These are phyloP conservation scores for Collariella sp. DNA, from an alignment of 495 filamentous ascomycete species.

Conservation along the genomic window DNA sequence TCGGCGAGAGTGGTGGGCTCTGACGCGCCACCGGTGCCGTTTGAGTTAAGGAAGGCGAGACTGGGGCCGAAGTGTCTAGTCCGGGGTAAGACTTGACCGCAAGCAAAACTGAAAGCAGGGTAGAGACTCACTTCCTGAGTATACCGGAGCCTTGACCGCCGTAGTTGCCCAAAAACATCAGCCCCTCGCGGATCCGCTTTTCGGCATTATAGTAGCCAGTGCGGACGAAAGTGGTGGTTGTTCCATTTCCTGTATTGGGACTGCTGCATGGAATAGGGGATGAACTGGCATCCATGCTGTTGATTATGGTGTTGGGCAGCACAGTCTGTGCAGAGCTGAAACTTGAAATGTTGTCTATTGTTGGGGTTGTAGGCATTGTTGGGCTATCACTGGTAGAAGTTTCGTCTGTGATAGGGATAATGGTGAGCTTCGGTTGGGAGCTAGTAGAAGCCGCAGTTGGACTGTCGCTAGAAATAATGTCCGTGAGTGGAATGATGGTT, in stretches of 20 bases:
- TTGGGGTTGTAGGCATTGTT: background rate
- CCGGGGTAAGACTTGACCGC: background rate
- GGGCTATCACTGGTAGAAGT: background rate
- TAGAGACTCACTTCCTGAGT: slow-evolving; percentile 42
- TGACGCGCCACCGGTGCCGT: slow-evolving; percentile 42
- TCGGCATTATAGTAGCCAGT: slow-evolving; percentile 51
- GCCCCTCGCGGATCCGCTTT: slow-evolving; percentile 39
- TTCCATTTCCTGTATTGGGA: background rate
- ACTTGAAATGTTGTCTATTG: background rate
- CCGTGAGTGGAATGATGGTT: background rate
- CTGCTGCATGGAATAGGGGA: background rate
- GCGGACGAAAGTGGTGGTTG: slow-evolving; percentile 24
- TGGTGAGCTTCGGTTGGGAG: too few relatives aligned
- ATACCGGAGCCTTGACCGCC: slow-evolving; percentile 52
- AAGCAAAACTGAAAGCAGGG: too few relatives aligned
- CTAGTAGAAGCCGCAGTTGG: too few relatives aligned
- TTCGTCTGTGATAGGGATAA: background rate
- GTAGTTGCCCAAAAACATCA: slow-evolving; percentile 58
- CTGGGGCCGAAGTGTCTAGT: slow-evolving; percentile 51
- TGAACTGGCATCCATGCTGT: background rate
- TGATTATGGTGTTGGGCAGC: background rate
- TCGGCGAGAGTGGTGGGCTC: slow-evolving; percentile 44
- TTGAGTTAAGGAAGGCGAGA: slow-evolving; percentile 49
- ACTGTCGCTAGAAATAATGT: background rate
- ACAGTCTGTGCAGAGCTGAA: background rate